phyloP scores from a whole-genome alignment of 1,284 basidiomycete species.

The Sporisorium sorghi region DNA sequence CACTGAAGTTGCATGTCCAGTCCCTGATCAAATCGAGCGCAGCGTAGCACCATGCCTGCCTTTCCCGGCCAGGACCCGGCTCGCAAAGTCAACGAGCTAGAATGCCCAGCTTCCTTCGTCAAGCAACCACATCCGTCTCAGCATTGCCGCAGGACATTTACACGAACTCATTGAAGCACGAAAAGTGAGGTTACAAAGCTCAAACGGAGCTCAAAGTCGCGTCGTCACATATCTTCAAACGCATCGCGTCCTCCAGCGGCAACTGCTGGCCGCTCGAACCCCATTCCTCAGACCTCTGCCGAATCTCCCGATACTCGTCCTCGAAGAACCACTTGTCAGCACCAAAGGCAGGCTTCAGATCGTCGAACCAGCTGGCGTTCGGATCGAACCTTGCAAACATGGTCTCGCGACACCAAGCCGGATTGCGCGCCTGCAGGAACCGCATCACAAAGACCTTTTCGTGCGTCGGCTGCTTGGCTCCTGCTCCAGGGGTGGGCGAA shows the following conservation, averaged over 20 bases:
- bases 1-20: too few relatives aligned
- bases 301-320: slow-evolving; percentile 9
- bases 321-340: slow-evolving; percentile 10
- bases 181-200: not conserved
- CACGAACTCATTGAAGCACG: too few relatives aligned
- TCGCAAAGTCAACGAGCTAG: too few relatives aligned
- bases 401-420: slow-evolving; percentile 7
- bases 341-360: slow-evolving; percentile 1
- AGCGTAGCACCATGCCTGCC: too few relatives aligned
- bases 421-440: slow-evolving; percentile 6
- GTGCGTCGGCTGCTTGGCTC: not conserved
- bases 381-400: slow-evolving; percentile 9
- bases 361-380: slow-evolving; percentile 10
- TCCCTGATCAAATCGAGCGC: too few relatives aligned
- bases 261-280: slow-evolving; percentile 13
- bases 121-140: too few relatives aligned
- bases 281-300: not conserved
- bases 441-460: slow-evolving; percentile 14
- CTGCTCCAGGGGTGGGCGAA: slow-evolving; percentile 3
- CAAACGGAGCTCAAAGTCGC: not conserved
- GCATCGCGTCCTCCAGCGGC: slow-evolving; percentile 1
- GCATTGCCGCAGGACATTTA: too few relatives aligned
- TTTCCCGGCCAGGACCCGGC: too few relatives aligned
- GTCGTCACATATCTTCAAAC: not conserved
- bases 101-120: too few relatives aligned